phyloP scores from a whole-genome alignment of 116 monocot genomes.

The Posidonia oceanica region DNA sequence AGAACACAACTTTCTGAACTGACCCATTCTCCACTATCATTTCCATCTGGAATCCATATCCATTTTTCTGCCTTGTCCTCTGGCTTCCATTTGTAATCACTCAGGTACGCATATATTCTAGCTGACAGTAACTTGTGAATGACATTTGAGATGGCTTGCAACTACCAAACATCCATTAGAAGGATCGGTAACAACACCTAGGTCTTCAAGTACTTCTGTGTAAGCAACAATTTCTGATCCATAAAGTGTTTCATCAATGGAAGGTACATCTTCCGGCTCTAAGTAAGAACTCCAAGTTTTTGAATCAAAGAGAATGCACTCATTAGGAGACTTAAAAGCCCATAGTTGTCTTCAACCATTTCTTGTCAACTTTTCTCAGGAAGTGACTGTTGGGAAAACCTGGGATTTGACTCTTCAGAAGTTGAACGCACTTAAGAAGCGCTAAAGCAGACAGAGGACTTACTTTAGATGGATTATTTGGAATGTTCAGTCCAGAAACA shows the following conservation, averaged over 20 bases:
- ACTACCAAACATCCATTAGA: slow-evolving; percentile 12
- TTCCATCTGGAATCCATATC: slow-evolving; percentile 39
- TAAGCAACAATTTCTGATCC: slow-evolving; percentile 25
- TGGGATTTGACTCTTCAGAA: slow-evolving; percentile 6
- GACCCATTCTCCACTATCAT: slow-evolving; percentile 33
- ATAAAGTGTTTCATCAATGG: slow-evolving; percentile 43
- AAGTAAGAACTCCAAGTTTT: slow-evolving; percentile 24
- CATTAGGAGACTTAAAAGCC: slow-evolving; percentile 33
- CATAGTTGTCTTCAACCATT: slow-evolving; percentile 44
- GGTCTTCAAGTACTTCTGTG: slow-evolving; percentile 13
- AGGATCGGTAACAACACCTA: slow-evolving; percentile 27
- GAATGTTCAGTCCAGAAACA: slow-evolving; percentile 23
- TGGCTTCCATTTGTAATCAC: slow-evolving; percentile 21
- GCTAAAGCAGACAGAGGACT: slow-evolving; percentile 19
- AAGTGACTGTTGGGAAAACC: not conserved
- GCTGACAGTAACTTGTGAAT: slow-evolving; percentile 7
- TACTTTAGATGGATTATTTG: slow-evolving; percentile 15
- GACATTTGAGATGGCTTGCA: slow-evolving; percentile 27
- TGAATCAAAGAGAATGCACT: slow-evolving; percentile 24
- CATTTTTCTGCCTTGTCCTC: slow-evolving; percentile 15
- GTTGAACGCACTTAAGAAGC: slow-evolving; percentile 23
- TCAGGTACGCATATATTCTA: slow-evolving; percentile 31
- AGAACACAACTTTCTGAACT: slow-evolving; percentile 19
- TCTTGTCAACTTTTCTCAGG: not conserved
- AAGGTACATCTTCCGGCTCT: slow-evolving; percentile 32